These are phyloP conservation scores for Cyberlindnera mississippiensis DNA, from an alignment of 805 yeast genomes.

Conservation along the genomic window DNA sequence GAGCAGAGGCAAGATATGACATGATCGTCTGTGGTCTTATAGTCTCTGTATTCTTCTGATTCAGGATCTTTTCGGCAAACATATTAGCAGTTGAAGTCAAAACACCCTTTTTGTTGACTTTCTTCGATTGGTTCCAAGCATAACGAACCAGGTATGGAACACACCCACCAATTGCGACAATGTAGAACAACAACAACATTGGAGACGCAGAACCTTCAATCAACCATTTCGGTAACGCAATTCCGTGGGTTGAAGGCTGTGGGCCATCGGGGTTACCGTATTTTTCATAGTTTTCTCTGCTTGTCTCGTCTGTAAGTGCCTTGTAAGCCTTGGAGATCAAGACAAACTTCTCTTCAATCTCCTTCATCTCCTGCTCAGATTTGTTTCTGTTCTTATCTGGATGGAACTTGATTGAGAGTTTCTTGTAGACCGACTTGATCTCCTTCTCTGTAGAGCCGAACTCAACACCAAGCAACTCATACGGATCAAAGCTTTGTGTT, in stretches of 20 bases:
- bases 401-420: constrained; percentile 81
- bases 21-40: constrained; percentile 54
- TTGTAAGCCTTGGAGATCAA: constrained; percentile 88
- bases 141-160: constrained; percentile 77
- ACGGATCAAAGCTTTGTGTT: constrained; percentile 75
- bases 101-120: constrained; percentile 78
- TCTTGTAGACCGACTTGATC: constrained; percentile 78
- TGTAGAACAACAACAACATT: constrained; percentile 59
- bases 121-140: constrained; percentile 87
- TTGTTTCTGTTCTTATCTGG: constrained; percentile 83
- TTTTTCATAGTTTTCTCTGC: constrained; percentile 73
- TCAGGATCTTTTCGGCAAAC: constrained; percentile 68
- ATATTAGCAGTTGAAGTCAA: constrained; percentile 79
- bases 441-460: constrained; percentile 63
- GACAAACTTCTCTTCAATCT: constrained; percentile 73
- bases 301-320: constrained; percentile 86
- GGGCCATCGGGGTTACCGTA: constrained; percentile 99
- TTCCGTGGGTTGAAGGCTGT: constrained; percentile 84
- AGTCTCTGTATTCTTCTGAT: constrained; percentile 64
- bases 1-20: constrained; percentile 58
- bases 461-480: constrained; percentile 74
- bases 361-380: constrained; percentile 49
- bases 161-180: constrained; percentile 67
- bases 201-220: constrained; percentile 79
- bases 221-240: constrained; percentile 89